Conservation (phyloP, 768 basidiomycete genomes). For the Russula ochroleuca region DNA sequence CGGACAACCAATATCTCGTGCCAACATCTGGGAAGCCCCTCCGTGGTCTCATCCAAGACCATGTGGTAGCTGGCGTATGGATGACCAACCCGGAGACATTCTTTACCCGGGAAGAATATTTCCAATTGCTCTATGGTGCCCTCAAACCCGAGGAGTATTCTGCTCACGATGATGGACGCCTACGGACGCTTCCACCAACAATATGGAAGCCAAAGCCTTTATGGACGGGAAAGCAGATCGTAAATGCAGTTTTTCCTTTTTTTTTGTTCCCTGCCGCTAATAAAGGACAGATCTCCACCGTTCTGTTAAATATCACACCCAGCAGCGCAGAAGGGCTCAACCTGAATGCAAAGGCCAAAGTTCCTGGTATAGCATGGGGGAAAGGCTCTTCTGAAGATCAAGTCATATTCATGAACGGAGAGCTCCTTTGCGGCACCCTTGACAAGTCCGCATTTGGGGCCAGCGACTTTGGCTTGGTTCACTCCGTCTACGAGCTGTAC, state of each 20-base stretch:
- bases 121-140: constrained; percentile 92
- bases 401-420: constrained; percentile 88
- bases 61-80: constrained; percentile 98
- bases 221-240: constrained; percentile 99
- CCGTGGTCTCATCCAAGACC: constrained; percentile 97
- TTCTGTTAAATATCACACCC: constrained; percentile 90
- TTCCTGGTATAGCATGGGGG: constrained; percentile 84
- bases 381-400: constrained; percentile 73
- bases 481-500: constrained; percentile 95
- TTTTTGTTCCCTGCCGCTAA: not conserved
- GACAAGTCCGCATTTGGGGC: constrained; percentile 99
- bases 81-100: constrained; percentile 96
- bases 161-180: constrained; percentile 48
- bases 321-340: constrained; percentile 74
- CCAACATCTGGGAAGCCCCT: constrained; percentile 98
- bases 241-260: constrained; percentile 38
- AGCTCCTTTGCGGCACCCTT: constrained; percentile 87
- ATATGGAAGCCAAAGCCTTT: constrained; percentile 87
- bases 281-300: constrained; percentile 74
- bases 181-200: constrained; percentile 82
- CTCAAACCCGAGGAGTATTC: constrained; percentile 82
- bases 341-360: constrained; percentile 81
- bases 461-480: constrained; percentile 91
- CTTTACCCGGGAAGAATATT: constrained; percentile 93
- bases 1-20: constrained; percentile 98